A percentile compares a stretch with the other conserved stretches of the same genome.
phyloP scores from a whole-genome alignment of 768 basidiomycete genomes.

The Trametes punicea region DNA sequence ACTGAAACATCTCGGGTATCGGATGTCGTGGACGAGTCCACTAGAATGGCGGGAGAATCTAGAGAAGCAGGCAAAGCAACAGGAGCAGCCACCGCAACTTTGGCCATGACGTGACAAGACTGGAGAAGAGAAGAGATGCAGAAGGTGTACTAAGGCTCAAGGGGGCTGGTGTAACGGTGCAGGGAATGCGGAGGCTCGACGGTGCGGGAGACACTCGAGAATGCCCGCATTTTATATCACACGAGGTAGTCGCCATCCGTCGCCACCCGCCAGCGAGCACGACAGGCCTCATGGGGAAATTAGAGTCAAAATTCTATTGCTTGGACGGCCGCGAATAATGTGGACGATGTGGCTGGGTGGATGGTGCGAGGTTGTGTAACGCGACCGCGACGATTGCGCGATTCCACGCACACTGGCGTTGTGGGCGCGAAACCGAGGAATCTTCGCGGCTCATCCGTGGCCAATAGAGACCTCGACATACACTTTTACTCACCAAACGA shows the following conservation, averaged over 20 bases:
- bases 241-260: conserved; percentile 2
- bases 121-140: background rate
- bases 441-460: conserved; percentile 3
- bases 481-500: background rate
- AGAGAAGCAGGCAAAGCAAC: background rate
- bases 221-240: conserved; percentile 1
- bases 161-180: background rate
- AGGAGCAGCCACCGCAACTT: conserved; percentile 14
- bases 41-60: background rate
- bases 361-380: conserved; percentile 21
- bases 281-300: background rate
- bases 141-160: background rate
- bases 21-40: background rate
- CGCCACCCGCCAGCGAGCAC: conserved; percentile 2
- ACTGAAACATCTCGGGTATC: background rate
- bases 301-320: conserved; percentile 1
- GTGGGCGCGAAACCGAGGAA: conserved; percentile 5
- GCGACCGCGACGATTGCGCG: conserved; percentile 18
- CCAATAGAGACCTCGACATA: background rate
- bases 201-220: background rate
- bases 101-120: background rate
- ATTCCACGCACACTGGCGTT: conserved; percentile 7
- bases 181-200: background rate
- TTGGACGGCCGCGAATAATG: background rate
- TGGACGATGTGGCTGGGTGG: conserved; percentile 1